Conservation (phyloP, 2,329 filamentous ascomycete species). For the Helotiales sp. region DNA sequence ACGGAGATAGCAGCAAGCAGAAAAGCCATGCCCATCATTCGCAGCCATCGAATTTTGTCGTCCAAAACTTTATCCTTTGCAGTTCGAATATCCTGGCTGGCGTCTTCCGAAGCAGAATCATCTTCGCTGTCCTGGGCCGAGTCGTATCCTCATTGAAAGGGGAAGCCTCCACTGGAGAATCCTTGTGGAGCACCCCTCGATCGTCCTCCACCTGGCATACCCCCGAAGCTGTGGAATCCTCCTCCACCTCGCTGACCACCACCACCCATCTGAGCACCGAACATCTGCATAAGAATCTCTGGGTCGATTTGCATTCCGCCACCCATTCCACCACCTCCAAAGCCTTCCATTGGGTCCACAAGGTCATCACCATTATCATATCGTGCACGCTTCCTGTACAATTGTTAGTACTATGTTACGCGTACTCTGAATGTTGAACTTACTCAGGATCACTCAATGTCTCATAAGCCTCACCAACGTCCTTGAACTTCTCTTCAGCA, state of each 20-base stretch:
- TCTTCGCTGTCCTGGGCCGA: slow-evolving; percentile 13
- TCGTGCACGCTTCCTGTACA: slow-evolving; percentile 72
- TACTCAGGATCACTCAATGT: slow-evolving; percentile 91
- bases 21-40: slow-evolving; percentile 32
- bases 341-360: slow-evolving; percentile 77
- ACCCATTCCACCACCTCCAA: slow-evolving; percentile 62
- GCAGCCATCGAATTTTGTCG: slow-evolving; percentile 23
- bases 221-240: slow-evolving; percentile 47
- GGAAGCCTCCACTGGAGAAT: slow-evolving; percentile 55
- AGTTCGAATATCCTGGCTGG: slow-evolving; percentile 4
- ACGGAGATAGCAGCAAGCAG: slow-evolving; percentile 32
- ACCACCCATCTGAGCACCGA: slow-evolving; percentile 42
- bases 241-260: slow-evolving; percentile 51
- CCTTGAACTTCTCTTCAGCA: slow-evolving; percentile 93
- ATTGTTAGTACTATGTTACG: slow-evolving; percentile 37
- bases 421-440: slow-evolving; percentile 39
- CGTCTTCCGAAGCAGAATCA: background rate
- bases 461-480: slow-evolving; percentile 96
- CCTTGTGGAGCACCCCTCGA: slow-evolving; percentile 36
- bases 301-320: slow-evolving; percentile 42
- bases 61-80: slow-evolving; percentile 17
- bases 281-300: slow-evolving; percentile 38
- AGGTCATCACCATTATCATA: slow-evolving; percentile 95
- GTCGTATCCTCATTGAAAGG: slow-evolving; percentile 50
- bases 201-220: slow-evolving; percentile 42